Evolutionary conservation across 805 yeast species (phyloP), one percentile per base, ranked within the genome.

Genomic region (Crinitomyces ghanaensis): DNA sequence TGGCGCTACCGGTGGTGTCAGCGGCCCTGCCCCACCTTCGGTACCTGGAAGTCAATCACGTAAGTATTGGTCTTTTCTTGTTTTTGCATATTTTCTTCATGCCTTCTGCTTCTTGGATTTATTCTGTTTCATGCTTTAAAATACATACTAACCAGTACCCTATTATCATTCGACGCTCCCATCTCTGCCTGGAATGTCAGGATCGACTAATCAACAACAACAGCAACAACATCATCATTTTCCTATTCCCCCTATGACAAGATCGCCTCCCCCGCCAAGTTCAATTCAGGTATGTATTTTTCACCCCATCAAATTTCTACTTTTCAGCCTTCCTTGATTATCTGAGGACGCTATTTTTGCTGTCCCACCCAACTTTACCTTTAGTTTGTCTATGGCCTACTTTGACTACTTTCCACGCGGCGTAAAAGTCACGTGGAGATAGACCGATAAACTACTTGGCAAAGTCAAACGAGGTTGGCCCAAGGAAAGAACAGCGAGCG

Each of bases 131-230:
- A 21, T 21, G 24, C n/a, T 21, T 9, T n/a, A n/a, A n/a, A n/a
- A n/a, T n/a, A n/a, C n/a, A n/a, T n/a, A n/a, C n/a, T n/a, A n/a
- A n/a, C n/a, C n/a, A n/a, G n/a, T n/a, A n/a, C 19, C 38, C 35
- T 30, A 31, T 4, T 50, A 45, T 36, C 44, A 48, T 24, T 33
- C 51, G 4, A 43, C 53, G 25, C 41, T 52, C 35, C 57, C 56
- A 5, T 45, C 52, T n/a, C 33, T 52, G 25, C 35, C 52, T 3
- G 53, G 51, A 19, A 35, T 49, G 24, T 47, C 48, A 16, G 36
- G 32, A 6, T 11, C 22, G 12, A 33, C 31, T 22, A 30, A 39
- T n/a, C 28, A 31, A 8, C 22, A 36, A 16, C 36, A 41, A 13
- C 46, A 36, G 37, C 43, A 37, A 31, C 40, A 43, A 34, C 40